phyloP scores from a whole-genome alignment of 139 green algal species.

The Micractinium sp. region DNA sequence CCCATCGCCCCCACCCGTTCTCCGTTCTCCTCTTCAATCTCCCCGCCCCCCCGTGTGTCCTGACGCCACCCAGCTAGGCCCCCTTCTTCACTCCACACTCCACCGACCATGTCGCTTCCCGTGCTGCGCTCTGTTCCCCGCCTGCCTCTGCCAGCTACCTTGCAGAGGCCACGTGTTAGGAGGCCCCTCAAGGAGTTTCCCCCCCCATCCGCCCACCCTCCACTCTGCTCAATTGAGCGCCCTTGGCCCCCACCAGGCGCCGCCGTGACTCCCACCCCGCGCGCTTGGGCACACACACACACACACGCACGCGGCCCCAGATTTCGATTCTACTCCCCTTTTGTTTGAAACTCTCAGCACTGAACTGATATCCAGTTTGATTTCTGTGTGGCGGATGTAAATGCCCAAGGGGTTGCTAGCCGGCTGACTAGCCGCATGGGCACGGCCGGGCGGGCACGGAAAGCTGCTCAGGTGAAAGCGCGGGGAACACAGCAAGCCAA shows the following conservation, averaged over 20 bases:
- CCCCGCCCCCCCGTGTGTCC: not conserved
- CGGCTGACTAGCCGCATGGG: too few relatives aligned
- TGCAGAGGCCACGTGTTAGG: not conserved
- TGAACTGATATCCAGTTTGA: constrained; percentile 5
- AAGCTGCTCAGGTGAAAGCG: too few relatives aligned
- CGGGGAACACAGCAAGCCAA: too few relatives aligned
- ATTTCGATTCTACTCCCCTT: not conserved
- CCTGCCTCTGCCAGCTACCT: not conserved
- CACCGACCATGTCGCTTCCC: not conserved
- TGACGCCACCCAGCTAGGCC: not conserved
- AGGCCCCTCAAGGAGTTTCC: too few relatives aligned
- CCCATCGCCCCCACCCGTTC: not conserved
- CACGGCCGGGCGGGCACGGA: too few relatives aligned
- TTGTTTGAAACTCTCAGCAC: not conserved
- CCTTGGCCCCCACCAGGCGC: too few relatives aligned
- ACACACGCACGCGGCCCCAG: too few relatives aligned
- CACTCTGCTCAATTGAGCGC: too few relatives aligned
- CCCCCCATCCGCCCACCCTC: too few relatives aligned
- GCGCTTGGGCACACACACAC: not conserved
- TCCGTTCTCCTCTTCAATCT: not conserved
- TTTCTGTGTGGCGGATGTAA: not conserved
- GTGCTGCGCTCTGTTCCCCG: not conserved
- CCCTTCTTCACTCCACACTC: too few relatives aligned
- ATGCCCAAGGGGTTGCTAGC: too few relatives aligned
- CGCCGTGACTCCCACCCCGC: not conserved